Evolutionary conservation across 495 filamentous ascomycete genomes (phyloP).

Genomic region (Terfezia claveryi): DNA sequence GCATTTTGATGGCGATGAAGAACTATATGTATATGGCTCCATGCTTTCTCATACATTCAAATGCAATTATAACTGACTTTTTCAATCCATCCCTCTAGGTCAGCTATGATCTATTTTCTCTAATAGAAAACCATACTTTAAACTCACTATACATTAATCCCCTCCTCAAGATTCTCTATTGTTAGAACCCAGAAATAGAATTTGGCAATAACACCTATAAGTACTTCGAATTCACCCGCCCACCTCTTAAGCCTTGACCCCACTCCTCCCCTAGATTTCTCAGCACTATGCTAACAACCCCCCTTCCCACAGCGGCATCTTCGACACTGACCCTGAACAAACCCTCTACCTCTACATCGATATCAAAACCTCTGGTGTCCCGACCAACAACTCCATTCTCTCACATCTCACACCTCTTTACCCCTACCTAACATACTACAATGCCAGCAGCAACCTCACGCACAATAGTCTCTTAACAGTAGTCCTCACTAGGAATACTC

Average conservation of each 20-base stretch:
- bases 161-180: conserved; percentile 32
- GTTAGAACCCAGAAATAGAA: conserved; percentile 28
- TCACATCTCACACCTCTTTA: conserved; percentile 41
- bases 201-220: conserved; percentile 21
- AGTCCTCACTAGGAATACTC: conserved; percentile 58
- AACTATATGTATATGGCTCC: conserved; percentile 25
- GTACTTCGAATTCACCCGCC: background rate
- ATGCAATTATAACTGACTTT: no score
- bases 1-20: conserved; percentile 37
- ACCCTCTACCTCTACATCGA: conserved; percentile 53
- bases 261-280: background rate
- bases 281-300: background rate
- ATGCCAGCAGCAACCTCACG: conserved; percentile 22
- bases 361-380: conserved; percentile 34
- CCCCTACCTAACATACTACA: conserved; percentile 37
- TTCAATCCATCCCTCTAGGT: conserved; percentile 21
- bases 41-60: no score
- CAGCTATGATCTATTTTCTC: conserved; percentile 31
- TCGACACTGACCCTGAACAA: conserved; percentile 34
- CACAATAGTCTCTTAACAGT: conserved; percentile 43
- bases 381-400: conserved; percentile 34
- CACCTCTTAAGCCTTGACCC: background rate
- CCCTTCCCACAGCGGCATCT: conserved; percentile 30
- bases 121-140: conserved; percentile 36
- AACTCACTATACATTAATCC: conserved; percentile 42